Conservation (phyloP, 176 grass and related monocot genomes). For the Triticum urartu region DNA sequence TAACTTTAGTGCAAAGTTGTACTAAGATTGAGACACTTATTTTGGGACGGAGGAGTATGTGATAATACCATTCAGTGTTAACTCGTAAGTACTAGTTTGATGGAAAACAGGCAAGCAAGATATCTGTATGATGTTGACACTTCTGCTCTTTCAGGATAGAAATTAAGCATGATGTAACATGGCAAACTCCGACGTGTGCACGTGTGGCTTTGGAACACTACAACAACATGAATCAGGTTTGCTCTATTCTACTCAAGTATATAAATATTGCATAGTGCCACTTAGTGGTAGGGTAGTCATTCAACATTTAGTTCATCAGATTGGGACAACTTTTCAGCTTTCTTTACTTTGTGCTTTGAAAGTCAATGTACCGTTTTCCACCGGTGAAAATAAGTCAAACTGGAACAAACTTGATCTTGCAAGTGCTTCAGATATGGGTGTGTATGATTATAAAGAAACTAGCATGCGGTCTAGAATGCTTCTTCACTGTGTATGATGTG, state of each 20-base stretch:
- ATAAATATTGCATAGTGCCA: neutral
- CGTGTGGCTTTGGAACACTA: slow-evolving; percentile 17
- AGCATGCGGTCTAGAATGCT: neutral
- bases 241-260: neutral
- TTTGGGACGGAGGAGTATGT: no score
- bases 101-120: neutral
- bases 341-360: neutral
- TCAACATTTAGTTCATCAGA: neutral
- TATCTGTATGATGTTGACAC: neutral
- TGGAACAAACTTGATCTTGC: neutral
- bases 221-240: slow-evolving; percentile 17
- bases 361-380: neutral
- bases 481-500: neutral
- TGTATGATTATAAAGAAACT: neutral
- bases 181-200: neutral
- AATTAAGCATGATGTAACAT: neutral
- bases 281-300: neutral
- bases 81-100: neutral
- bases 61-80: neutral
- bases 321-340: neutral
- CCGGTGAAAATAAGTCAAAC: neutral
- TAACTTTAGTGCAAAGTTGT: no score
- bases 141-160: neutral
- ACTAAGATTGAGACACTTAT: no score
- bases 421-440: neutral